phyloP scores from a whole-genome alignment of 2,329 filamentous ascomycete species.

The Cercospora citrullina region DNA sequence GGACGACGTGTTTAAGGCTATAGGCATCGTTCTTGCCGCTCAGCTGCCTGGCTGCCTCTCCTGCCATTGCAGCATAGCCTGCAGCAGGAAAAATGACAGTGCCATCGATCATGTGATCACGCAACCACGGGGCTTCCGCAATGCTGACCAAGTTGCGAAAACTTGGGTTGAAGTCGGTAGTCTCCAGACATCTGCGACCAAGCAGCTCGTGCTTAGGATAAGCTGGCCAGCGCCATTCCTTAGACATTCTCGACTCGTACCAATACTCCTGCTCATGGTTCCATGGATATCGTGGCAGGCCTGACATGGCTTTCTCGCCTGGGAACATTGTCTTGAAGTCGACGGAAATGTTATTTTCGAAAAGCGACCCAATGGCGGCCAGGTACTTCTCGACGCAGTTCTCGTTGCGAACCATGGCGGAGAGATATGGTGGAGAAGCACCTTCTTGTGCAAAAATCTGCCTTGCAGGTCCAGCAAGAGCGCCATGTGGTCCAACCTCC shows the following conservation, averaged over 20 bases:
- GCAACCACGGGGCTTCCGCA: conserved; percentile 27
- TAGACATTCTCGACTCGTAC: background rate
- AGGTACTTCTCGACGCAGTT: conserved; percentile 1
- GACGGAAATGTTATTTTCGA: background rate
- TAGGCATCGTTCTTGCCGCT: background rate
- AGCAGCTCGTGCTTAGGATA: background rate
- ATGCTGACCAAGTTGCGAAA: background rate
- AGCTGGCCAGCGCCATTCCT: background rate
- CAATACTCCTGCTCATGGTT: background rate
- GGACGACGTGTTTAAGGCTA: background rate
- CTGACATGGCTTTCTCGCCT: background rate
- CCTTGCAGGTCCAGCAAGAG: background rate
- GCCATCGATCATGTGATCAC: conserved; percentile 30
- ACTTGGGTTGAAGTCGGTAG: background rate
- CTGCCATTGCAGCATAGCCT: conserved; percentile 19
- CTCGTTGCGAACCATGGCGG: background rate
- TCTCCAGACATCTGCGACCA: background rate
- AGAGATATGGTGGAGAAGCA: background rate
- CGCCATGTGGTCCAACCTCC: conserved; percentile 13
- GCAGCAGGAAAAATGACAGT: conserved; percentile 19
- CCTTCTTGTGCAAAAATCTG: background rate
- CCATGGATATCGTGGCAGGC: background rate
- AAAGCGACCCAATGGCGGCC: background rate
- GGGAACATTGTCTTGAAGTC: background rate
- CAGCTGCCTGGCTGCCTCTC: conserved; percentile 16